phyloP scores from a whole-genome alignment of 306 rosid genomes.

The Vigna trinervia region DNA sequence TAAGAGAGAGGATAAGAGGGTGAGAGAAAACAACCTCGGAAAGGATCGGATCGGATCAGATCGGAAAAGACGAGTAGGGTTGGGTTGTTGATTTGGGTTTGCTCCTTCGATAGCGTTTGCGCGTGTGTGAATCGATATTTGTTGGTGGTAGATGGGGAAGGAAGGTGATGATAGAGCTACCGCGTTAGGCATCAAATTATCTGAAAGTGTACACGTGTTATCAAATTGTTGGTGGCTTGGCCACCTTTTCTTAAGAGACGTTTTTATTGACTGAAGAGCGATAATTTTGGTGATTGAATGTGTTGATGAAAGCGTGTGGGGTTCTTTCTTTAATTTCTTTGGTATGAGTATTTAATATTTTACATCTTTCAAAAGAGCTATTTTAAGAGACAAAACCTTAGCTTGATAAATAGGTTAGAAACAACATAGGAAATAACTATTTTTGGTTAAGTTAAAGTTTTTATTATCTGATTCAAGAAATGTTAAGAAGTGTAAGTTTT shows the following conservation, averaged over 20 bases:
- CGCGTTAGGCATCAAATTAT: neutral
- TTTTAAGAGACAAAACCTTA: no score
- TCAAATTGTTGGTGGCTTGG: constrained; percentile 17
- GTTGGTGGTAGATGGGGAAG: neutral
- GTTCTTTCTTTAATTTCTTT: no score
- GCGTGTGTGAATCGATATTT: neutral
- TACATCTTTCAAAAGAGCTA: no score
- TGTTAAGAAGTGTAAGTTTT: no score
- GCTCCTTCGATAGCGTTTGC: neutral
- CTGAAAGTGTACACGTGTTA: constrained; percentile 18
- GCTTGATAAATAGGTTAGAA: no score
- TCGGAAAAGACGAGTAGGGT: constrained; percentile 10
- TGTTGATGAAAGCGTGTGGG: no score
- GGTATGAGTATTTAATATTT: no score
- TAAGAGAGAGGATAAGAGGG: neutral
- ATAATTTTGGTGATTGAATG: no score
- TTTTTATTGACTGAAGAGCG: no score
- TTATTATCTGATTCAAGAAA: no score
- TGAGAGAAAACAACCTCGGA: constrained; percentile 26
- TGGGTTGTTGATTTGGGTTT: constrained; percentile 30
- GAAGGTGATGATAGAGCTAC: constrained; percentile 32
- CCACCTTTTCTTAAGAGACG: neutral
- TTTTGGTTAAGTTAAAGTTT: no score
- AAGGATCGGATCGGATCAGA: neutral
- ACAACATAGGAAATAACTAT: no score